A percentile compares a stretch with the other conserved stretches of the same genome.
phyloP scores from a whole-genome alignment of 2,329 filamentous ascomycete species.

The Cryphonectria nitschkei region DNA sequence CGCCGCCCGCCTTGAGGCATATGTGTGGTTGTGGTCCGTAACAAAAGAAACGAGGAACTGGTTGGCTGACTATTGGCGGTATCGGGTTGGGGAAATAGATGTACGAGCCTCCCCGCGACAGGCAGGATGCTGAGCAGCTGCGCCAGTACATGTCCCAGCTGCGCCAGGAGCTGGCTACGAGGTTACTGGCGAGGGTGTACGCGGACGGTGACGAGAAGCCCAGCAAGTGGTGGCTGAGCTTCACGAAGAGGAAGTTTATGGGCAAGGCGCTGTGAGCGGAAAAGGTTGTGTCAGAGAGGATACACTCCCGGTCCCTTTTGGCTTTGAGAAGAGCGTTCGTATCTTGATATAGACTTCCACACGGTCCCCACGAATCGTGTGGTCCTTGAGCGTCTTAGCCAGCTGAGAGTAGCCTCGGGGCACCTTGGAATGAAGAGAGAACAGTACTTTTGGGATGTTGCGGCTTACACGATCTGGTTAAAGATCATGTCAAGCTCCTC shows the following conservation, averaged over 20 bases:
- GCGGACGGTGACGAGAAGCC: constrained; percentile 73
- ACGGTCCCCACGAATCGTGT: background rate
- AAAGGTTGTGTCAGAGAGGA: background rate
- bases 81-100: constrained; percentile 54
- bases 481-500: background rate
- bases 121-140: constrained; percentile 87
- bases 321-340: background rate
- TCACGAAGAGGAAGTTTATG: constrained; percentile 99
- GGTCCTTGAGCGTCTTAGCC: background rate
- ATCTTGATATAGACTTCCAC: background rate
- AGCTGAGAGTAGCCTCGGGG: background rate
- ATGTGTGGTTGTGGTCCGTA: constrained; percentile 6
- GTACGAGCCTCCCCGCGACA: constrained; percentile 84
- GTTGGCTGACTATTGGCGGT: background rate
- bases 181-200: constrained; percentile 86
- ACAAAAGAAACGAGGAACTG: background rate
- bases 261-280: constrained; percentile 75
- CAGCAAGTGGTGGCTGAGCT: constrained; percentile 96
- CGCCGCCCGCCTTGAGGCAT: background rate
- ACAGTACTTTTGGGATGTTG: background rate
- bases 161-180: constrained; percentile 83
- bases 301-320: background rate
- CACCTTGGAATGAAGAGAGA: background rate
- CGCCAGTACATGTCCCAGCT: constrained; percentile 91
- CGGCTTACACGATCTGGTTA: background rate